Base-by-base conservation (phyloP, 1,139 yeast species). In the Eremothecium cymbalariae region DNA sequence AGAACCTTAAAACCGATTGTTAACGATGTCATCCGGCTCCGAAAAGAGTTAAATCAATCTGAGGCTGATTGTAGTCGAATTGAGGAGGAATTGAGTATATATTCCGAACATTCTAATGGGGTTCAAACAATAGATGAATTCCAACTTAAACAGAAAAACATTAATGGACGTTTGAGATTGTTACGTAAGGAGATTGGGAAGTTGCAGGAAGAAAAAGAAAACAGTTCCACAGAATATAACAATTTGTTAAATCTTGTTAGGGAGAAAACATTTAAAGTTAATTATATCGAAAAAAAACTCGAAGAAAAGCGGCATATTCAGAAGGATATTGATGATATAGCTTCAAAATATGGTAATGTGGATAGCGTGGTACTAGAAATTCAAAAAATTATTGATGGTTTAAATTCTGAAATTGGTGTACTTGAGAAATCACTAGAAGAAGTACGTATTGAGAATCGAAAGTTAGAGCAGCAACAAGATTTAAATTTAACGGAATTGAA, bases 221-320 rank as follows among this genome's bases (percentile, higher is more conserved):
- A 51, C 3, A 62, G 60, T 13, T 70, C 70, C 20, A 65, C 64
- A 31, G 77, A 71, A 30, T 46, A 72, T 18, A 63, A 67, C n/a
- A 62, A 64, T 14, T 48, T 78, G 19, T 76, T 79, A 32, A 68
- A 60, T 30, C 57, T 60, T 19, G 60, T 80, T 6, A 75, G 77
- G 42, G 86, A 80, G 46, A 68, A 70, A 39, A 68, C 67, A 44
- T 57, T 78, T 17, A 56, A 56, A 3, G 70, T 84, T 7, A 71
- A 75, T 44, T 70, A 72, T 37, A 57, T 77, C 32, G 82, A 77
- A 44, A 65, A 62, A 32, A 56, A 71, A 1, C 55, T 72, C 11
- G 53, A 68, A 28, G 77, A 75, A 37, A 59, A 49, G 19, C 53
- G 53, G 16, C 60, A 51, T 40, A 54, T 64, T 40, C 55, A 51